A percentile compares a stretch with the other conserved stretches of the same genome.
phyloP scores from a whole-genome alignment of 2,329 filamentous ascomycete genomes.

The Reticulascus tulasneorum region DNA sequence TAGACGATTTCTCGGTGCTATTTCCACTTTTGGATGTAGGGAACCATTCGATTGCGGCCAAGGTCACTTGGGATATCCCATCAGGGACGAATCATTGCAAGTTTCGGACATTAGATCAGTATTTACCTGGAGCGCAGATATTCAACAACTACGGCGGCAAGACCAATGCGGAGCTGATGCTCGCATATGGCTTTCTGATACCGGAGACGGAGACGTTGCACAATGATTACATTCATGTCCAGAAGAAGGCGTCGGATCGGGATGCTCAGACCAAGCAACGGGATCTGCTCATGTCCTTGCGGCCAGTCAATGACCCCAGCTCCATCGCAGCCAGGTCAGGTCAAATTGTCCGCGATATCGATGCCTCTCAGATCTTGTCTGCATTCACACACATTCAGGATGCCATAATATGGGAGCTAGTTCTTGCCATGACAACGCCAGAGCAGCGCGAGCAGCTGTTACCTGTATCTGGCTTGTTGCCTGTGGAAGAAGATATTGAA shows the following conservation, averaged over 20 bases:
- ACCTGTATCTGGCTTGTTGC: conserved; percentile 13
- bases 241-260: conserved; percentile 33
- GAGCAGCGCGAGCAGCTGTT: conserved; percentile 25
- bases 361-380: conserved; percentile 22
- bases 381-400: conserved; percentile 50
- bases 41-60: conserved; percentile 63
- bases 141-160: conserved; percentile 73
- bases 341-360: conserved; percentile 27
- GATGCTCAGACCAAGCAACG: conserved; percentile 13
- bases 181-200: conserved; percentile 61
- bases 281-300: conserved; percentile 51
- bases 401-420: conserved; percentile 48
- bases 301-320: conserved; percentile 42
- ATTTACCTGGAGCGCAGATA: conserved; percentile 46
- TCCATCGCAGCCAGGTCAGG: conserved; percentile 43
- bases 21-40: conserved; percentile 68
- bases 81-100: conserved; percentile 33
- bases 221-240: conserved; percentile 57
- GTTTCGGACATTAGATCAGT: conserved; percentile 34
- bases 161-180: conserved; percentile 67
- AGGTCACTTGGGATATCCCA: conserved; percentile 55
- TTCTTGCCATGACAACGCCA: conserved; percentile 32
- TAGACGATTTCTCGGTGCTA: conserved; percentile 63
- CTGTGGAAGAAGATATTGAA: conserved; percentile 16
- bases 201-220: conserved; percentile 44